phyloP scores from a whole-genome alignment of 352 stramenopile genomes.

The Thraustochytrium sp. region DNA sequence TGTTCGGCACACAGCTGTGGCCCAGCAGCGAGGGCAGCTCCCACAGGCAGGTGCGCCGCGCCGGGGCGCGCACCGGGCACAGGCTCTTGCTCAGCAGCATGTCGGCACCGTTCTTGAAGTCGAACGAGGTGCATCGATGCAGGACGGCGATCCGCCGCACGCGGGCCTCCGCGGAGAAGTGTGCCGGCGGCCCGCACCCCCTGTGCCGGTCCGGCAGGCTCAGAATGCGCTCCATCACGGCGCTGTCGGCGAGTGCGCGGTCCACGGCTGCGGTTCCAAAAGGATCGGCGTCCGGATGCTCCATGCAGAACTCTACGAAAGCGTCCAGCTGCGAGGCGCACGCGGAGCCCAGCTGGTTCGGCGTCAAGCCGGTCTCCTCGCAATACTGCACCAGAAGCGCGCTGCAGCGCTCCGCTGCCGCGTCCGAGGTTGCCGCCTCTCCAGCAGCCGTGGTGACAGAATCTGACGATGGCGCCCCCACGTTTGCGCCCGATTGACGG shows the following conservation, averaged over 20 bases:
- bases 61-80: background rate
- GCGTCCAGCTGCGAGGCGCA: background rate
- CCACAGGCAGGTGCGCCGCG: background rate
- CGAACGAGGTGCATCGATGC: background rate
- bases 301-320: background rate
- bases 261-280: background rate
- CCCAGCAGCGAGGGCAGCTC: background rate
- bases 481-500: no score
- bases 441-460: no score
- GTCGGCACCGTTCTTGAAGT: slow-evolving; percentile 11
- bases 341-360: background rate
- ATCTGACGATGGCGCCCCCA: no score
- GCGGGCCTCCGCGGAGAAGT: background rate
- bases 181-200: background rate
- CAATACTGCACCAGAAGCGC: background rate
- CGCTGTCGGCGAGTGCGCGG: background rate
- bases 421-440: no score
- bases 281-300: background rate
- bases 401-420: background rate
- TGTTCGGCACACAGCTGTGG: slow-evolving; percentile 35
- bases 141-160: background rate
- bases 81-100: background rate
- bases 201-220: background rate
- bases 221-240: background rate
- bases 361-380: background rate